A percentile compares a stretch with the other conserved stretches of the same genome.
phyloP scores from a whole-genome alignment of 164 flowering plant species.

The Tetracentron sinense region DNA sequence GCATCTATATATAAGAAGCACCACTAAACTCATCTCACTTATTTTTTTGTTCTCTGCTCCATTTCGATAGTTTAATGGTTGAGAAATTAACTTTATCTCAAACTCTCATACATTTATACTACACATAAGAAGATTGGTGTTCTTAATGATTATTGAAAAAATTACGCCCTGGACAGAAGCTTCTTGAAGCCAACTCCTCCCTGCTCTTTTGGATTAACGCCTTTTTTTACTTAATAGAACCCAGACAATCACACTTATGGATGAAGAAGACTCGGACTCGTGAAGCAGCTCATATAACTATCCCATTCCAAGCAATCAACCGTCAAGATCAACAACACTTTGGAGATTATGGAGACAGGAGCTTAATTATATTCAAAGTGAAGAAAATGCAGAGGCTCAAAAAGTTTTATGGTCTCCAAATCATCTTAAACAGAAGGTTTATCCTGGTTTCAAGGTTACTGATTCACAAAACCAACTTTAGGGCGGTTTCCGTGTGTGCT shows the following conservation, averaged over 20 bases:
- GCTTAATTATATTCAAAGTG: no score
- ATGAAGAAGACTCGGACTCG: not conserved
- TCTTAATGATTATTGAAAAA: no score
- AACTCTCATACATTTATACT: no score
- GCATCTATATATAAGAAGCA: no score
- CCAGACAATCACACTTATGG: not conserved
- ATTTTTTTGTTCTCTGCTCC: not conserved
- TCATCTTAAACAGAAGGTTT: no score
- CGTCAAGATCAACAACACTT: not conserved
- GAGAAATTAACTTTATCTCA: no score
- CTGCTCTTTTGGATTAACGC: not conserved
- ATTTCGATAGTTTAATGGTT: not conserved
- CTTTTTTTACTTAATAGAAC: not conserved
- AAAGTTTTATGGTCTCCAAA: no score
- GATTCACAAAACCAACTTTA: no score
- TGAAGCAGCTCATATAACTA: not conserved
- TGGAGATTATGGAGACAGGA: not conserved
- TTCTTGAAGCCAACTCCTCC: not conserved
- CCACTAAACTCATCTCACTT: not conserved
- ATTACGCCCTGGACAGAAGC: not conserved
- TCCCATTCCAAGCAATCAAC: not conserved
- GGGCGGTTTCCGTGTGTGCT: no score
- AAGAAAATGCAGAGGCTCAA: no score
- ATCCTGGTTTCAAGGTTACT: no score
- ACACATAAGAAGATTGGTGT: no score